Evolutionary conservation across 2,329 filamentous ascomycete genomes (phyloP), one percentile per base, ranked within the genome.

Genomic region (Lachnellula occidentalis): DNA sequence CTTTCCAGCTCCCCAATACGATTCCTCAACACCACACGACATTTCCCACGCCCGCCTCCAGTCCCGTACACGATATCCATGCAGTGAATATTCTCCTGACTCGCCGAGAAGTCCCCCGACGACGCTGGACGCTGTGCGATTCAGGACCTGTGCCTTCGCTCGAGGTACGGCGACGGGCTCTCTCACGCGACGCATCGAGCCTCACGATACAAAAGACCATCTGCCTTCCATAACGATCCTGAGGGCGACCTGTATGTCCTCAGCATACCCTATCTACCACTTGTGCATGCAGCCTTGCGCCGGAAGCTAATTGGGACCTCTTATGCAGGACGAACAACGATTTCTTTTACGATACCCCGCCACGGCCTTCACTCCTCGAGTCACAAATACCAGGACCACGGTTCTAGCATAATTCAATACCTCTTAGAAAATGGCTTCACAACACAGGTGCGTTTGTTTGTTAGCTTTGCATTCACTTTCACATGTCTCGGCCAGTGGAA

Each of bases 291-390:
- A 5, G 17, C 41, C 41, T 21, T 14, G 41, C 41, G n/a, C 41
- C 8, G 14, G 21, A 27, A 21, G 43, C 43, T 46, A 31, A 46
- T 34, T 21, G 43, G 22, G 43, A 5, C 21, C 14, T 9, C 43
- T 17, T 24, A 22, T 19, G 45, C 49, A 62, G 59, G 51, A 58
- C 58, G 57, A 58, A 48, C 53, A 46, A 61, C 60, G 51, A 59
- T 60, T 59, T 62, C 58, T 48, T 61, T 62, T 56, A 60, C 58
- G 55, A 65, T 66, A 67, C 65, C 65, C 64, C 62, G 61, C 62
- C 53, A 54, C 57, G n/a, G 58, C 42, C 45, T 54, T 41, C 55
- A 51, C 52, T 56, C 34, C 49, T 34, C 53, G 49, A 53, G 50
- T 45, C 41, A 50, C 57, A 37, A 27, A 37, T 41, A 55, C 53